phyloP scores from a whole-genome alignment of 2,329 filamentous ascomycete genomes.

The Botrytis elliptica region DNA sequence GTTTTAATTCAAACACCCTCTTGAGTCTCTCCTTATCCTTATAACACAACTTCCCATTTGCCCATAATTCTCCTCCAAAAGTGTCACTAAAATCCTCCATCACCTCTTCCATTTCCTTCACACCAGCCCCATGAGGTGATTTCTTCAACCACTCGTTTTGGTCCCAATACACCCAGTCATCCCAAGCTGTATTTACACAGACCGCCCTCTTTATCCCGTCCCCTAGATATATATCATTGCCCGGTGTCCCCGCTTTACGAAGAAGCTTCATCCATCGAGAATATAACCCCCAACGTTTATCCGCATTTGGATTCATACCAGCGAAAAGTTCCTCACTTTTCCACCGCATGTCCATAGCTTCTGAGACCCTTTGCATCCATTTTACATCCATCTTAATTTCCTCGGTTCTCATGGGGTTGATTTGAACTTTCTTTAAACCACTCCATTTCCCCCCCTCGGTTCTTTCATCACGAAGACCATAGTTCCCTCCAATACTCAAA shows the following conservation, averaged over 20 bases:
- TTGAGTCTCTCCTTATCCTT: background rate
- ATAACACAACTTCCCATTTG: slow-evolving; percentile 21
- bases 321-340: background rate
- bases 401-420: slow-evolving; percentile 18
- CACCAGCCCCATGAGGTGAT: background rate
- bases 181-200: slow-evolving; percentile 14
- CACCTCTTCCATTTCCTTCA: background rate
- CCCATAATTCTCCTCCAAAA: slow-evolving; percentile 23
- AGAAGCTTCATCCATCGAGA: slow-evolving; percentile 11
- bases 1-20: slow-evolving; percentile 13
- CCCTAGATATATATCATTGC: slow-evolving; percentile 3
- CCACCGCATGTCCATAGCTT: slow-evolving; percentile 12
- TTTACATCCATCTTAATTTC: slow-evolving; percentile 13
- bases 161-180: slow-evolving; percentile 6
- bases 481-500: background rate
- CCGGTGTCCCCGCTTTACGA: background rate
- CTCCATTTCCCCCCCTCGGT: background rate
- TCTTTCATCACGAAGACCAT: background rate
- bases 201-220: background rate
- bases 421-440: background rate
- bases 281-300: slow-evolving; percentile 7
- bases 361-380: slow-evolving; percentile 18
- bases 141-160: background rate
- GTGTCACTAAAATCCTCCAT: slow-evolving; percentile 15
- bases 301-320: background rate